Evolutionary conservation across 1,284 basidiomycete species (phyloP).

Genomic region (Hymenochaete sp.): DNA sequence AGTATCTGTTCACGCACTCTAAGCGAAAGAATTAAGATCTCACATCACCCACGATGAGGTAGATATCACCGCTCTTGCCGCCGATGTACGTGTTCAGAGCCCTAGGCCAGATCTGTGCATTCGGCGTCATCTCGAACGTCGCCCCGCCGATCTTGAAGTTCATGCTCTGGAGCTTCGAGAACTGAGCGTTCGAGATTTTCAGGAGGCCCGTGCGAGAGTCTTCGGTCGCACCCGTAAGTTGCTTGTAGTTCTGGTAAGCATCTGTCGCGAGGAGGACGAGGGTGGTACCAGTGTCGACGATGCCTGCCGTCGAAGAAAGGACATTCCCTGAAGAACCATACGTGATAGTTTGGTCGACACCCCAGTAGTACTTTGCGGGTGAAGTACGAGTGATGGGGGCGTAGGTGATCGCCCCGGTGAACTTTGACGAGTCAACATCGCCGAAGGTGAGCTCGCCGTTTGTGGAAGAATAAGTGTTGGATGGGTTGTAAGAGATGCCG

Average conservation of each 20-base stretch:
- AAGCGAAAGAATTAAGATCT: slow-evolving; percentile 1
- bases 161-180: slow-evolving; percentile 18
- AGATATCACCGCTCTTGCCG: slow-evolving; percentile 14
- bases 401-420: slow-evolving; percentile 16
- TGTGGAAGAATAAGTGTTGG: slow-evolving; percentile 12
- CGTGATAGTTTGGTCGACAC: slow-evolving; percentile 27
- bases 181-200: slow-evolving; percentile 13
- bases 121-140: slow-evolving; percentile 18
- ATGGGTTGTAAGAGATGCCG: slow-evolving; percentile 21
- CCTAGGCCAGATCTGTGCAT: slow-evolving; percentile 20
- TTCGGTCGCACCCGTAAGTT: slow-evolving; percentile 14
- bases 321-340: slow-evolving; percentile 21
- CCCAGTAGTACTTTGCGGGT: slow-evolving; percentile 29
- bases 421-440: slow-evolving; percentile 20
- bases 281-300: slow-evolving; percentile 23
- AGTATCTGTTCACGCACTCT: neutral
- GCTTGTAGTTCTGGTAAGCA: slow-evolving; percentile 17
- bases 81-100: slow-evolving; percentile 18
- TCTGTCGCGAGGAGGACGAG: slow-evolving; percentile 19
- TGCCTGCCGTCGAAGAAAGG: slow-evolving; percentile 20
- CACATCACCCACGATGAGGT: slow-evolving; percentile 19
- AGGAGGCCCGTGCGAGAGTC: slow-evolving; percentile 20
- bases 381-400: slow-evolving; percentile 17
- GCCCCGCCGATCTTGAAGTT: slow-evolving; percentile 18
- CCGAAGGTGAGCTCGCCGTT: slow-evolving; percentile 22